Base-by-base conservation (phyloP, 1,284 basidiomycete species). In the Sutorius eximius region DNA sequence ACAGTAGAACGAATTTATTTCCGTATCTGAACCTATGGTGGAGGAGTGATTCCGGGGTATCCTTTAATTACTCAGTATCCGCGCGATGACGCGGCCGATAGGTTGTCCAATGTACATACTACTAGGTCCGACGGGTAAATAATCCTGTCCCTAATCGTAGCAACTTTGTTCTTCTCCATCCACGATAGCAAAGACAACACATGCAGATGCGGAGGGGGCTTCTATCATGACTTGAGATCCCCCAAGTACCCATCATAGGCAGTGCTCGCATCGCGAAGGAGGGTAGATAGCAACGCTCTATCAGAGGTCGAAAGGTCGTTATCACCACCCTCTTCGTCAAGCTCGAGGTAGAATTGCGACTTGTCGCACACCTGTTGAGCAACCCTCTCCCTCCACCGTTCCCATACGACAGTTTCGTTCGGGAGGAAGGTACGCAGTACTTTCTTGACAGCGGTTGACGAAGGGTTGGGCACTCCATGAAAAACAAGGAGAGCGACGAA, bases 391-490 rank as follows among this genome's bases (percentile, higher is more conserved):
- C 54, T 64, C 65, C 63, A 66, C 34, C 2, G 51, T 22, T 52
- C 15, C 64, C 67, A 66, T 27, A 68, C 67, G 2, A 11, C 3
- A 1, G 66, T 66, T 20, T 64, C 64, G 38, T 66, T 66, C 1
- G 59, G 53, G 29, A 69, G 44, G 5, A 66, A 48, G 2, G 42
- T 40, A 15, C 45, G 41, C 5, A 66, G 36, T 2, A 41, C 52
- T n/a, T 60, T 55, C 4, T 61, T 30, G 30, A 65, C 53, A 7
- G 47, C 36, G 3, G 1, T 4, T 8, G 45, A 27, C 1, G 38
- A 38, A 6, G 62, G 62, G 18, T 56, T n/a, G 7, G 37, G 0
- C 4, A 37, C 44, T 2, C 45, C 27, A 15, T 52, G 52, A 37
- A 62, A 63, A 42, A 62, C 51, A 42, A 63, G 53, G 29, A 65